Percentiles rank a stretch among this genome's conserved stretches.
These are phyloP conservation scores for Bonnemaisonia californica DNA, from an alignment of 31 red algal species.

Conservation along the genomic window DNA sequence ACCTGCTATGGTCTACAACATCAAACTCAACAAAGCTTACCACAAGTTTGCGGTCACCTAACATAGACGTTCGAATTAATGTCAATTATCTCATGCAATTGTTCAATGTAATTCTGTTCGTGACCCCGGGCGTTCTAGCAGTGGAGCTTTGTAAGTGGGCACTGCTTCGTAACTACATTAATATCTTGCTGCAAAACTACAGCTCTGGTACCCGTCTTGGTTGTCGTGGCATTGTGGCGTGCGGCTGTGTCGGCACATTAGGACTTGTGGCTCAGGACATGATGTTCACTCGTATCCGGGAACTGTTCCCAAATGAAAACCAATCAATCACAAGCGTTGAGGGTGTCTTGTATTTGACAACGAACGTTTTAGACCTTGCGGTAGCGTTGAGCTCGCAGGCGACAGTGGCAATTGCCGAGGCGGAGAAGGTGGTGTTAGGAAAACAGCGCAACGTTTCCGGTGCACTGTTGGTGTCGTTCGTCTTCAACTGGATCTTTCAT, in stretches of 20 bases:
- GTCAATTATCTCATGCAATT: neutral
- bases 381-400: neutral
- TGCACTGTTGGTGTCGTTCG: neutral
- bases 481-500: neutral
- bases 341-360: neutral
- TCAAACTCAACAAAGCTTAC: neutral
- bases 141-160: neutral
- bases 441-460: neutral
- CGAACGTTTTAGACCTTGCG: neutral
- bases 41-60: neutral
- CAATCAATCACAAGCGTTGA: neutral
- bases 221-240: neutral
- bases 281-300: neutral
- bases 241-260: neutral
- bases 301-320: neutral
- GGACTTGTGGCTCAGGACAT: neutral
- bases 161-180: neutral
- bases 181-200: neutral
- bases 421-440: neutral
- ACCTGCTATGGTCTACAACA: neutral
- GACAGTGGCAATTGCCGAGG: neutral
- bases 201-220: neutral
- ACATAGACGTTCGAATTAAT: neutral
- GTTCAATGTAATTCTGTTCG: neutral
- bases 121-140: neutral